Percentiles rank a stretch among this genome's conserved stretches.
These are phyloP conservation scores for Musa beccarii DNA, from an alignment of 176 grass and related monocot genomes.

Conservation along the genomic window DNA sequence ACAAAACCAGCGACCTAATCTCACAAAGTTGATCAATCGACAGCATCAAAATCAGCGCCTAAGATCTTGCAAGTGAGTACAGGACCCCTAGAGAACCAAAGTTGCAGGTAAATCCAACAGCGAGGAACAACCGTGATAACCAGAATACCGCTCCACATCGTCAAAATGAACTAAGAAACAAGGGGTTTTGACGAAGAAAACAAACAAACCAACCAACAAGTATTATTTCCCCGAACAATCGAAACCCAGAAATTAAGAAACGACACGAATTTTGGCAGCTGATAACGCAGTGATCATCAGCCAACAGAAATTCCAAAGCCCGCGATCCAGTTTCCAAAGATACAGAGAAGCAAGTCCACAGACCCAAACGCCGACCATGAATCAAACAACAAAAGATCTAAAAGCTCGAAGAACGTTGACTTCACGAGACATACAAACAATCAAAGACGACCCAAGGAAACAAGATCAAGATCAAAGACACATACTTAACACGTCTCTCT, in stretches of 20 bases:
- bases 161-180: background rate
- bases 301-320: no score
- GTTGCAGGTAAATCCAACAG: background rate
- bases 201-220: background rate
- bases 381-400: background rate
- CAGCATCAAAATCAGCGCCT: background rate
- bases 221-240: no score
- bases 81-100: background rate
- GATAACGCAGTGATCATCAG: no score
- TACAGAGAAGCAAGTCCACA: background rate
- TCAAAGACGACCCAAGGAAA: background rate
- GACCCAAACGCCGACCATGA: background rate
- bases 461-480: background rate
- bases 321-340: no score
- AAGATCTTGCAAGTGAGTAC: background rate
- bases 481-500: background rate
- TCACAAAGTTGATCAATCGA: no score
- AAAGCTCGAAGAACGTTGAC: background rate
- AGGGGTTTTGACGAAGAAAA: background rate
- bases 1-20: no score
- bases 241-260: no score
- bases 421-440: background rate
- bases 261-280: no score
- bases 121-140: background rate
- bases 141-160: background rate